Conservation (phyloP, 208 protist genomes). For the Trichomonas vaginalis region DNA sequence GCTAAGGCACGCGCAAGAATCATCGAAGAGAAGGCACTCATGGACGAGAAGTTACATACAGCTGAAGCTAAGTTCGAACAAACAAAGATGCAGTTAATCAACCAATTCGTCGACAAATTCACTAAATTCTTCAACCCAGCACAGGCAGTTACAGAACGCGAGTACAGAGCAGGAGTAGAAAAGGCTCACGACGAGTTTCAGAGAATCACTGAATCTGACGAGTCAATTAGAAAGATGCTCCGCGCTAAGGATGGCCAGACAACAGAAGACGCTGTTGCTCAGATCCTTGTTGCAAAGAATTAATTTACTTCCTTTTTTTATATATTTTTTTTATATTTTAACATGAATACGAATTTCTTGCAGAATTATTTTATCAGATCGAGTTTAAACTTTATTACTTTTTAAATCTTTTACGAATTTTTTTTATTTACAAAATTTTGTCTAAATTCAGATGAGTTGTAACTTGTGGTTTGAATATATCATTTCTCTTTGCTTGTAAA, state of each 20-base stretch:
- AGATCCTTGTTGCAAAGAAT: background rate
- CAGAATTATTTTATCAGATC: too few species aligned
- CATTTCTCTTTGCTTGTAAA: too few species aligned
- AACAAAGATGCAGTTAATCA: background rate
- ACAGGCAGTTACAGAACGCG: background rate
- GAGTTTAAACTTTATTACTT: too few species aligned
- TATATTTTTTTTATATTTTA: too few species aligned
- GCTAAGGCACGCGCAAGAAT: background rate
- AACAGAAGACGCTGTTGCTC: background rate
- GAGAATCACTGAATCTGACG: background rate
- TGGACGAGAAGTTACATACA: background rate
- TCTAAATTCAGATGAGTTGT: too few species aligned
- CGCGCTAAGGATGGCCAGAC: background rate
- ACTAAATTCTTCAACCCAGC: background rate
- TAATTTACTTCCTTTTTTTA: too few species aligned
- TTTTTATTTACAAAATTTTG: too few species aligned
- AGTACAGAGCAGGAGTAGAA: background rate
- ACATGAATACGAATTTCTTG: too few species aligned
- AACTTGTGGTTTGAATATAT: too few species aligned
- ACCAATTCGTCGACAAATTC: background rate
- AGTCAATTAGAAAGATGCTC: background rate
- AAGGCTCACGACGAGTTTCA: background rate
- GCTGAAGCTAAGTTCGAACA: background rate
- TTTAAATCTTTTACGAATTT: too few species aligned
- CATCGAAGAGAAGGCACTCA: background rate